Conservation (phyloP, 2,329 filamentous ascomycete species). For the Calonectria pseudoturangicola region DNA sequence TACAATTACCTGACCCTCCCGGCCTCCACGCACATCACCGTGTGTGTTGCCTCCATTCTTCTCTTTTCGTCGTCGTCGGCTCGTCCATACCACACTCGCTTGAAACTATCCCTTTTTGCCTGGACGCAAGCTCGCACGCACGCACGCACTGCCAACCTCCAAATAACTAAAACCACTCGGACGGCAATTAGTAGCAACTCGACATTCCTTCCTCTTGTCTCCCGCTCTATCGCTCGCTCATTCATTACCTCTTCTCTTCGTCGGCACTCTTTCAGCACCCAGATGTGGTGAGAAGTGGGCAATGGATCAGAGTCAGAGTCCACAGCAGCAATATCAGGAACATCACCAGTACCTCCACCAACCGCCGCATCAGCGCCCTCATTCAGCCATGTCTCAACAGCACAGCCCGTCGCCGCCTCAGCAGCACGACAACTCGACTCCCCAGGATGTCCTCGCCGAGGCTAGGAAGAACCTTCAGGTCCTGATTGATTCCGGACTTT, state of each 20-base stretch:
- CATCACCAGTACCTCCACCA: conserved; percentile 49
- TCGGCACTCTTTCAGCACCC: conserved; percentile 42
- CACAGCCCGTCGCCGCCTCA: conserved; percentile 50
- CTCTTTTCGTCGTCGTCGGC: conserved; percentile 39
- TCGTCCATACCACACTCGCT: conserved; percentile 45
- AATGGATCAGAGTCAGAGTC: conserved; percentile 60
- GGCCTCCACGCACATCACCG: conserved; percentile 39
- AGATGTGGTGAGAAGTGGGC: conserved; percentile 54
- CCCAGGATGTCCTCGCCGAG: conserved; percentile 67
- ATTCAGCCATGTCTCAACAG: conserved; percentile 50
- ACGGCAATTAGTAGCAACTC: conserved; percentile 23
- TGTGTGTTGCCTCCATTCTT: conserved; percentile 37
- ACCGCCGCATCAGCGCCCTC: conserved; percentile 47
- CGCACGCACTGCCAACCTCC: conserved; percentile 22
- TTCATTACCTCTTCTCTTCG: conserved; percentile 41
- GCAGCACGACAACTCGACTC: conserved; percentile 59
- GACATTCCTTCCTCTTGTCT: conserved; percentile 44
- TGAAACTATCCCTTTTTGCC: conserved; percentile 35
- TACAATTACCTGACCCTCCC: conserved; percentile 38
- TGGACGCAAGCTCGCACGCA: conserved; percentile 37
- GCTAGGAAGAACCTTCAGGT: conserved; percentile 67
- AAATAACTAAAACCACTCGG: conserved; percentile 15
- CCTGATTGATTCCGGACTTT: conserved; percentile 67
- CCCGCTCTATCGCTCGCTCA: conserved; percentile 42
- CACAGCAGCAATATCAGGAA: conserved; percentile 45